Evolutionary conservation across 805 yeast genomes (phyloP), one percentile per base, ranked within the genome.

Genomic region (Starmerella floris): DNA sequence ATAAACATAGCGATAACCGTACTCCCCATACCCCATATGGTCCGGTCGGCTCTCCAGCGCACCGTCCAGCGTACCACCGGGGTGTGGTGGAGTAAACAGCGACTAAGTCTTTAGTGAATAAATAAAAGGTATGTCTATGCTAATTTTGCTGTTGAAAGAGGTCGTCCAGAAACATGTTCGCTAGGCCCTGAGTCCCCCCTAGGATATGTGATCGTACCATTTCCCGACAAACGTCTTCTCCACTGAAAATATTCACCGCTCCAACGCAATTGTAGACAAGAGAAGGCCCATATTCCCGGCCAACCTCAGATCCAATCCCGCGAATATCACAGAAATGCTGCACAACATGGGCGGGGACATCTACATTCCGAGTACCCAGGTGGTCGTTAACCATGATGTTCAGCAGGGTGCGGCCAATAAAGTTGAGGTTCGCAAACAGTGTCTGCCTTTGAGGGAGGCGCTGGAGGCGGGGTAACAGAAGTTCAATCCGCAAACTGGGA

Each of bases 281-380:
- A 9, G 4, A 23, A 5, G 35, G 8, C 5, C 39, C 42, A 5
- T 23, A 27, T 1, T 10, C 21, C 2, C n/a, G 19, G 31, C 35
- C 33, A 15, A 34, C 19, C 5, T 30, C 23, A n/a, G 25, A 48
- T 43, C 32, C 30, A 3, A 38, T 13, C 2, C 47, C 16, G 43
- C 42, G 43, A 4, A 31, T 19, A 2, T 34, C 45, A 5, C 46
- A 48, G 27, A 35, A 53, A 31, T 25, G 35, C 16, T 36, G 32
- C 3, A 53, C 15, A 8, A 53, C 43, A 6, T 15, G 21, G 4
- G 25, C 20, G n/a, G 47, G 35, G 9, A 51, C 17, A 22, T 20
- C 39, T 4, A 50, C 50, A 16, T 36, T 51, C 20, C 50, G 54
- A 6, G 57, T 52, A 8, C 57, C 56, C 13, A 53, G 39, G 21